phyloP scores from a whole-genome alignment of 2,329 filamentous ascomycete species.

The Pyrenophora tritici-repentis region DNA sequence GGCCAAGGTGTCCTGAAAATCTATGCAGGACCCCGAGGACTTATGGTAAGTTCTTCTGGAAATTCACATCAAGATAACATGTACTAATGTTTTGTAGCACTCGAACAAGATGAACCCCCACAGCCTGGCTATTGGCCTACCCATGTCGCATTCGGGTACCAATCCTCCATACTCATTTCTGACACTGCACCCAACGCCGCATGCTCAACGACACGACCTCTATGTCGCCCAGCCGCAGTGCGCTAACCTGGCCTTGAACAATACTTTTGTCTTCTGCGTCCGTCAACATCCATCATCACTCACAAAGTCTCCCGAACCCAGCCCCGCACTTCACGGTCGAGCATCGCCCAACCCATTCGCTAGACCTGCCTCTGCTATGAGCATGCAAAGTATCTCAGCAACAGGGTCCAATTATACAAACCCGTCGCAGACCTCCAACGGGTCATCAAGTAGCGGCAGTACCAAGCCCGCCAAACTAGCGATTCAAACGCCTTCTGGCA shows the following conservation, averaged over 20 bases:
- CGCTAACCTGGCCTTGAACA: constrained; percentile 83
- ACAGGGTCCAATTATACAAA: constrained; percentile 58
- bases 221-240: constrained; percentile 98
- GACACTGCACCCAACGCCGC: constrained; percentile 89
- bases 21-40: constrained; percentile 89
- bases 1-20: constrained; percentile 85
- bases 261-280: constrained; percentile 96
- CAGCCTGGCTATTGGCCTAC: constrained; percentile 84
- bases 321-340: constrained; percentile 49
- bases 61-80: background rate
- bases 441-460: constrained; percentile 61
- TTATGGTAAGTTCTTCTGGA: constrained; percentile 65
- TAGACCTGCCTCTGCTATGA: constrained; percentile 63
- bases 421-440: constrained; percentile 62
- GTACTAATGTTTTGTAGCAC: constrained; percentile 57
- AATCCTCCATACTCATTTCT: constrained; percentile 96
- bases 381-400: constrained; percentile 62
- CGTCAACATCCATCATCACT: constrained; percentile 82
- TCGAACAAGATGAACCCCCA: constrained; percentile 96
- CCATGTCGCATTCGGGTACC: constrained; percentile 85
- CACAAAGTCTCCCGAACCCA: constrained; percentile 39
- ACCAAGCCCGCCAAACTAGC: constrained; percentile 91
- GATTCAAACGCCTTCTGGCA: constrained; percentile 90
- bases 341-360: constrained; percentile 58
- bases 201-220: constrained; percentile 95